Evolutionary conservation across 768 basidiomycete species (phyloP).

Genomic region (Gloeostereum incarnatum): DNA sequence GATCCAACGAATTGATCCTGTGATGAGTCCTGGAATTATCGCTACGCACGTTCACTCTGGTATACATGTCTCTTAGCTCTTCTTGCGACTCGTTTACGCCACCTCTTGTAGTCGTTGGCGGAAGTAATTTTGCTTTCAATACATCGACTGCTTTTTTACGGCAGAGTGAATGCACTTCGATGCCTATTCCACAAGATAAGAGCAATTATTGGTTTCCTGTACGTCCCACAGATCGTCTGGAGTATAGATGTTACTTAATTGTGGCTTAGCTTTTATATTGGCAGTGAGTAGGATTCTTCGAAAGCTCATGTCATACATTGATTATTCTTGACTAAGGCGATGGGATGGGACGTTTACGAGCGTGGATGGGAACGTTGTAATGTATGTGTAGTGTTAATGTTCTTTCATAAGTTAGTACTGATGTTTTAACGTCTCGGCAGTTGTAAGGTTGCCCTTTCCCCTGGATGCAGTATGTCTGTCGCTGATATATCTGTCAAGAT

Average conservation of each 20-base stretch:
- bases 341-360: constrained; percentile 8
- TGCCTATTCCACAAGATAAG: constrained; percentile 13
- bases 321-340: constrained; percentile 2
- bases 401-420: neutral
- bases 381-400: constrained; percentile 6
- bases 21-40: constrained; percentile 9
- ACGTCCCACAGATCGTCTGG: neutral
- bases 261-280: constrained; percentile 7
- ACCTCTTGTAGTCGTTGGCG: constrained; percentile 10
- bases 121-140: constrained; percentile 11
- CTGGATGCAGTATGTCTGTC: neutral
- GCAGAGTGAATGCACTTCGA: constrained; percentile 12
- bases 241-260: neutral
- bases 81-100: neutral
- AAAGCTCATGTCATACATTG: neutral
- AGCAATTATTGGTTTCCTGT: constrained; percentile 17
- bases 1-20: constrained; percentile 10
- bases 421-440: constrained; percentile 1
- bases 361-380: constrained; percentile 9
- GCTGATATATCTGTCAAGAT: constrained; percentile 1
- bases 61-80: neutral
- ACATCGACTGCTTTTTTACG: constrained; percentile 9
- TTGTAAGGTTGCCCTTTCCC: neutral
- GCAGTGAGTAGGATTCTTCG: constrained; percentile 5
- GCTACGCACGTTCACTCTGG: constrained; percentile 11